These are phyloP conservation scores for Coleophoma crateriformis DNA, from an alignment of 2,329 filamentous ascomycete species.

Conservation along the genomic window DNA sequence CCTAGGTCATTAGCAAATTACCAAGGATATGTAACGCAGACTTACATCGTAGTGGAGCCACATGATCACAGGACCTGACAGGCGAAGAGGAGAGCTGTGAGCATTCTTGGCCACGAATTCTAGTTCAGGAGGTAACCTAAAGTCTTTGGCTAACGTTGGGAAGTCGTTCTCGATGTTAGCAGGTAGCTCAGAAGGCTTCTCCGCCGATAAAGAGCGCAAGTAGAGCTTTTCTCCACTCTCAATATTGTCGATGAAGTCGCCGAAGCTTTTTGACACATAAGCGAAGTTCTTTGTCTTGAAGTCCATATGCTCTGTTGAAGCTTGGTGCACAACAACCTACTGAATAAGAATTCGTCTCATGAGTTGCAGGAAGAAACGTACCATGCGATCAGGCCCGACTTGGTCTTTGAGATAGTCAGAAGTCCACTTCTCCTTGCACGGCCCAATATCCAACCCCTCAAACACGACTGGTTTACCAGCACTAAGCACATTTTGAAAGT, in stretches of 20 bases:
- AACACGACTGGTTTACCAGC: slow-evolving; percentile 60
- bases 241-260: slow-evolving; percentile 57
- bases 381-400: slow-evolving; percentile 56
- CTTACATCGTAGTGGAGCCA: slow-evolving; percentile 85
- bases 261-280: slow-evolving; percentile 66
- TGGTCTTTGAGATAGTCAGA: slow-evolving; percentile 58
- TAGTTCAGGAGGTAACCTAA: slow-evolving; percentile 60
- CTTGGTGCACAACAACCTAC: slow-evolving; percentile 70
- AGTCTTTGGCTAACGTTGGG: slow-evolving; percentile 62
- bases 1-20: slow-evolving; percentile 36
- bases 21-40: slow-evolving; percentile 1
- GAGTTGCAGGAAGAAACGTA: slow-evolving; percentile 26
- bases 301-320: slow-evolving; percentile 62
- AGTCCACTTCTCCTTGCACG: slow-evolving; percentile 64
- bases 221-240: slow-evolving; percentile 61
- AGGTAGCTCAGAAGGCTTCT: slow-evolving; percentile 62
- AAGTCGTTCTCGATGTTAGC: slow-evolving; percentile 70
- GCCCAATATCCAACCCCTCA: slow-evolving; percentile 58
- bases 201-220: slow-evolving; percentile 68
- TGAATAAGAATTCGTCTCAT: slow-evolving; percentile 7
- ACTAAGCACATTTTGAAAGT: slow-evolving; percentile 56
- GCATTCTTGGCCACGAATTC: slow-evolving; percentile 50
- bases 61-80: slow-evolving; percentile 77
- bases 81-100: slow-evolving; percentile 74
- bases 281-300: slow-evolving; percentile 80